phyloP scores from a whole-genome alignment of 768 basidiomycete genomes.

The Amanita pseudoporphyria region DNA sequence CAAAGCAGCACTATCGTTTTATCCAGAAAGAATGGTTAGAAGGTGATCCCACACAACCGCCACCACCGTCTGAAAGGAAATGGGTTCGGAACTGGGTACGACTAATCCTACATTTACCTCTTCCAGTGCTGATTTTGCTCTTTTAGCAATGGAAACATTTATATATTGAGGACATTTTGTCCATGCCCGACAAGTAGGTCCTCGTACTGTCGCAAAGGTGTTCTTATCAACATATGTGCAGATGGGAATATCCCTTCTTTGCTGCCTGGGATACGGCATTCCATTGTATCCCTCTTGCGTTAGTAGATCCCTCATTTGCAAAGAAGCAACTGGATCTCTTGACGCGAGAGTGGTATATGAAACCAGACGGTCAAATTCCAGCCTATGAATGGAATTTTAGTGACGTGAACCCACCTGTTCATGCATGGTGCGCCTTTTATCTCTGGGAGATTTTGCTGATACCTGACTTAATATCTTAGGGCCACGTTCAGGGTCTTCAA shows the following conservation, averaged over 20 bases:
- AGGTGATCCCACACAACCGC: slow-evolving; percentile 91
- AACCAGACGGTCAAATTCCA: slow-evolving; percentile 96
- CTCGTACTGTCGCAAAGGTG: slow-evolving; percentile 12
- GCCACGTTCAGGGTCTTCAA: slow-evolving; percentile 99
- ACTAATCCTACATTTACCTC: slow-evolving; percentile 7
- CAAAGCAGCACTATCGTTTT: slow-evolving; percentile 95
- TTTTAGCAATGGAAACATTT: slow-evolving; percentile 89
- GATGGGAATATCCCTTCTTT: slow-evolving; percentile 99
- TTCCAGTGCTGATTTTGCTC: background rate
- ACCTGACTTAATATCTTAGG: slow-evolving; percentile 29
- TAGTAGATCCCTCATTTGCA: slow-evolving; percentile 91
- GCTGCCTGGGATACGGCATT: slow-evolving; percentile 99
- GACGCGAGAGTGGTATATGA: slow-evolving; percentile 99
- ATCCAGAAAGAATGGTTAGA: slow-evolving; percentile 95
- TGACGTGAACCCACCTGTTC: slow-evolving; percentile 98
- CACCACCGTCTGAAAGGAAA: slow-evolving; percentile 87
- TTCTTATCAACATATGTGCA: slow-evolving; percentile 17
- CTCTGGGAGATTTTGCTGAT: background rate
- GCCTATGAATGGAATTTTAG: slow-evolving; percentile 99
- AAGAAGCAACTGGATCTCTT: slow-evolving; percentile 96
- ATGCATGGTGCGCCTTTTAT: slow-evolving; percentile 65
- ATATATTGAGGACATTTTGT: slow-evolving; percentile 90
- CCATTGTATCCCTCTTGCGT: slow-evolving; percentile 95
- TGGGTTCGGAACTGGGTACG: slow-evolving; percentile 71
- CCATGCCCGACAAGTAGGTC: slow-evolving; percentile 93